Percentiles rank a stretch among this genome's conserved stretches.
These are phyloP conservation scores for Paecilomyces sp. DNA, from an alignment of 2,329 filamentous ascomycete genomes.

Conservation along the genomic window DNA sequence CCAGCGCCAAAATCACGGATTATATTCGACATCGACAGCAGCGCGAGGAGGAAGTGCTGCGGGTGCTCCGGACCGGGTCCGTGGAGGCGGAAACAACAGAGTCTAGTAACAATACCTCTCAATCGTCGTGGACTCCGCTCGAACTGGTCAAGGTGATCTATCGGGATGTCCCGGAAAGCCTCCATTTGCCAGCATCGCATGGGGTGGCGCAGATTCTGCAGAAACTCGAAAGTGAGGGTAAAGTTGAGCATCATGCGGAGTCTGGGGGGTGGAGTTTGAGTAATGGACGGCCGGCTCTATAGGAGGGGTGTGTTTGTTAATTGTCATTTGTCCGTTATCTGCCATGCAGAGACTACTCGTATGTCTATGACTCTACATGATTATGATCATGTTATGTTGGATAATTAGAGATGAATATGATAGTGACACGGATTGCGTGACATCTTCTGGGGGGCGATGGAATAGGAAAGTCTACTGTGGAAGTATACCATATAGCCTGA, in stretches of 20 bases:
- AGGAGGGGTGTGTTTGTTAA: not conserved
- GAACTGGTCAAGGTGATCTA: conserved; percentile 89
- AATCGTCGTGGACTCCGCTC: conserved; percentile 58
- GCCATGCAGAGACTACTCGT: no score
- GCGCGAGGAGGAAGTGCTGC: conserved; percentile 71
- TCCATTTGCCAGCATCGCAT: conserved; percentile 68
- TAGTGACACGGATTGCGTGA: not conserved
- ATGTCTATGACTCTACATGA: not conserved
- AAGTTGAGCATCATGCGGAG: conserved; percentile 39
- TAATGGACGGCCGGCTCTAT: not conserved
- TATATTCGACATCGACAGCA: conserved; percentile 77
- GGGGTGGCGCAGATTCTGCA: conserved; percentile 71
- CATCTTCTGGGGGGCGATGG: not conserved
- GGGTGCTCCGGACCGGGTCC: conserved; percentile 48
- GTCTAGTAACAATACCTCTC: conserved; percentile 24
- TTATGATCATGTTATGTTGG: not conserved
- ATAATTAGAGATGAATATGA: not conserved
- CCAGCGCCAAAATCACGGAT: conserved; percentile 63
- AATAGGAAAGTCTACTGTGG: not conserved
- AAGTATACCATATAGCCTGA: not conserved
- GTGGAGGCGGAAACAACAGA: conserved; percentile 18
- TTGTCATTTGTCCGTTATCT: no score
- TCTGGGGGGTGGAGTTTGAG: conserved; percentile 24
- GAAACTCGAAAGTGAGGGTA: conserved; percentile 71
- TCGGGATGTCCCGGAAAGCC: conserved; percentile 63